Evolutionary conservation across 2,329 filamentous ascomycete species (phyloP), one percentile per base, ranked within the genome.

Genomic region (Aspergillus japonicus): DNA sequence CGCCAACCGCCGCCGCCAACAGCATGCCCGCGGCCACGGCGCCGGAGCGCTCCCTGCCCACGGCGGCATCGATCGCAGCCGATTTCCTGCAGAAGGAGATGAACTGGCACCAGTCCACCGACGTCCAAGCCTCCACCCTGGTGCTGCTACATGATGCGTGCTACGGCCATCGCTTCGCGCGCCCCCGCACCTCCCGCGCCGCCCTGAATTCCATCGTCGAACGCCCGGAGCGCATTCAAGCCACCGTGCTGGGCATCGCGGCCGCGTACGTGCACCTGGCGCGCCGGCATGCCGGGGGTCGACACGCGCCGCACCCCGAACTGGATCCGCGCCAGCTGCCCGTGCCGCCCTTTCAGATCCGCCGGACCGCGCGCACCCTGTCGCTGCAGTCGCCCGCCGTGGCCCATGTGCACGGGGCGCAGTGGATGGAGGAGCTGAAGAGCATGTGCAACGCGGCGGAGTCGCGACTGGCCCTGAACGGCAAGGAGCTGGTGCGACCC

Each of bases 371-470:
- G 7, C 85, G 95, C 10, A 83, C 81, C 6, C 75, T 97, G 56
- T 79, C 90, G 5, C 81, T 99, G 33, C 85, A 83, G 19, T 91
- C 92, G 2, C 83, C 86, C 2, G 88, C 88, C 0, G 93, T 98
- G 6, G 94, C 91, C 6, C 92, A 94, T 72, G 92, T 99, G 0
- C 95, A 99, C 77, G 94, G 94, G 0, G 83, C 81, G 2, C 90
- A 90, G 64, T 97, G 94, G 94, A 97, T 98, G 93, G 87, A 90
- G 55, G 94, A 98, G 72, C 78, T 99, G 52, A 89, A 88, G 75
- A 80, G 83, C 7, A 91, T 98, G 89, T 98, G 95, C 72, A 84
- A 91, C 33, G 81, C 85, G 49, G 92, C 94, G 3, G 91, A 91
- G 70, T 82, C 85, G 5, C 94, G 90, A 70, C 81, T 98, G 55